These are phyloP conservation scores for Neofusicoccum cordaticola DNA, from an alignment of 2,329 filamentous ascomycete genomes.

Conservation along the genomic window DNA sequence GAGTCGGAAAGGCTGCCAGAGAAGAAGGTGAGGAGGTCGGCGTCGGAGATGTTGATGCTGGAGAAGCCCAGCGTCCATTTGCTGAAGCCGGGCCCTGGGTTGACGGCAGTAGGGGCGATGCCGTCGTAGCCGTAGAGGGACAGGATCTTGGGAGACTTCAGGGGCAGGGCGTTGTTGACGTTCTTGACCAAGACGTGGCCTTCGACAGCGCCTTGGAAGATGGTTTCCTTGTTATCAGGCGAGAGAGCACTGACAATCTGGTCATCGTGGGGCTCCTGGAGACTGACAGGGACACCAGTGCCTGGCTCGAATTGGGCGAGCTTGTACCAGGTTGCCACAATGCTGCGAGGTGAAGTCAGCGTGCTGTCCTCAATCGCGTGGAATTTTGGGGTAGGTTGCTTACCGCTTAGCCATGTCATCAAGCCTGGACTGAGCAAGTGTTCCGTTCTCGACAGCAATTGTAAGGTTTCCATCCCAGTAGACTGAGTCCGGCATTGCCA, in stretches of 20 bases:
- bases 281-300: slow-evolving; percentile 31
- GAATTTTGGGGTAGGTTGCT: neutral
- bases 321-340: slow-evolving; percentile 51
- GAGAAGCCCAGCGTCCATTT: neutral
- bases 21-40: neutral
- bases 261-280: slow-evolving; percentile 39
- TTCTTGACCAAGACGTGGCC: slow-evolving; percentile 61
- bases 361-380: too few relatives aligned
- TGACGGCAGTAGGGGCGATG: neutral
- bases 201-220: slow-evolving; percentile 41
- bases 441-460: slow-evolving; percentile 52
- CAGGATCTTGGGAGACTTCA: slow-evolving; percentile 44
- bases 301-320: slow-evolving; percentile 45
- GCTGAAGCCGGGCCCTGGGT: neutral
- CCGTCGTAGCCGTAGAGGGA: slow-evolving; percentile 4
- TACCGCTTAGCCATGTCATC: slow-evolving; percentile 41
- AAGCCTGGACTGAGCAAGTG: slow-evolving; percentile 36
- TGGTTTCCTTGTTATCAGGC: neutral
- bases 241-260: slow-evolving; percentile 30
- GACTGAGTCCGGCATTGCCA: slow-evolving; percentile 57
- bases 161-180: slow-evolving; percentile 64
- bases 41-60: neutral
- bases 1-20: neutral
- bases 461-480: slow-evolving; percentile 57
- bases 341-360: slow-evolving; percentile 20